Evolutionary conservation across 1,284 basidiomycete species (phyloP), one percentile per base, ranked within the genome.

Genomic region (Heterobasidion irregulare): DNA sequence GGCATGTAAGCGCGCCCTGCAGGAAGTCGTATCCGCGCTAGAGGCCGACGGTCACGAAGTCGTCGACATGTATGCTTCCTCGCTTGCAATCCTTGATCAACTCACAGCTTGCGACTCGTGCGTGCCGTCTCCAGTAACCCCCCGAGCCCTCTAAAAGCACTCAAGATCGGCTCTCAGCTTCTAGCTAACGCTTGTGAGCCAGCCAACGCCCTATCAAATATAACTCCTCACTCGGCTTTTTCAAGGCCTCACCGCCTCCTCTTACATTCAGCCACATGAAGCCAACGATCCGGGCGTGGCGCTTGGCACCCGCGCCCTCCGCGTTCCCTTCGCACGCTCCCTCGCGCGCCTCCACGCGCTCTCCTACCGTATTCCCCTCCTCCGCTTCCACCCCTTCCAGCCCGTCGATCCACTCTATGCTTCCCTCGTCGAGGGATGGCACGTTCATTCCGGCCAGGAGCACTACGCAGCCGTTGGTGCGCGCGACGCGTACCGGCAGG

Each of bases 1-100:
- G 0, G 82, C 85, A 2, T 80, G 75, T 59, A 66, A 68, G 35
- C 72, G 86, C 45, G 85, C 83, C 0, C 72, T 89, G 6, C 53
- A 68, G n/a, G 72, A 74, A 54, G 73, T 77, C 10, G 75, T 79
- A 2, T 70, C 74, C 2, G 75, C 75, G 0, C 68, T 88, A 13
- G 56, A 65, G 38, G 62, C 70, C 52, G 68, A 70, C 16, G 83
- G 81, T 2, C 79, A 86, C 60, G 74, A 80, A 48, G 75, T 81
- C 19, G 68, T 80, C 19, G 65, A 72, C 44, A 77, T 82, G 74
- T 75, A 59, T 33, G 72, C 61, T n/a, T 50, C 19, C 57, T 51
- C 50, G 19, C 47, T 4, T 8, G 4, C 12, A 16, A 9, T 47
- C n/a, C 16, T 13, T 13, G 10, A n/a, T 33, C 34, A 6, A 35